These are phyloP conservation scores for Clarkia xantiana DNA, from an alignment of 345 rosid species.

Conservation along the genomic window DNA sequence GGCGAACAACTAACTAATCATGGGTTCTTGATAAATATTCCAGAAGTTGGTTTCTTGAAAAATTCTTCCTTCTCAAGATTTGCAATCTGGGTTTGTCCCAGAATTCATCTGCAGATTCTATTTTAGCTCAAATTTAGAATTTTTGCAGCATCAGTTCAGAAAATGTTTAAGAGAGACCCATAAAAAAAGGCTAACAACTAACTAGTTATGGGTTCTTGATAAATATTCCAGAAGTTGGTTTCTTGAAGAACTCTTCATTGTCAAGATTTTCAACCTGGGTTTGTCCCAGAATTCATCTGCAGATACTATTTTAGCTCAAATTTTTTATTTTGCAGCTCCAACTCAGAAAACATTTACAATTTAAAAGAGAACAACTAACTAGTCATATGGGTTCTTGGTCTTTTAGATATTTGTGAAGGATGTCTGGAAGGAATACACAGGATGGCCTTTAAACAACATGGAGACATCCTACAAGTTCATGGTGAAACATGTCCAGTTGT, in stretches of 20 bases:
- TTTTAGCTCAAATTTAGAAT: not conserved
- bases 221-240: not conserved
- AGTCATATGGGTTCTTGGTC: not conserved
- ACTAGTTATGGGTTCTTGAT: not conserved
- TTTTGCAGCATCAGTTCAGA: not conserved
- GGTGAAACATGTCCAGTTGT: conserved; percentile 92
- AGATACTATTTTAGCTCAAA: not conserved
- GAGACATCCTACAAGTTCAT: conserved; percentile 87
- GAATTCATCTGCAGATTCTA: not conserved
- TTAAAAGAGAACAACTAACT: not conserved
- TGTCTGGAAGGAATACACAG: conserved; percentile 95
- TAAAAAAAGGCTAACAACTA: not conserved
- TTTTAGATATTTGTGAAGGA: conserved; percentile 67
- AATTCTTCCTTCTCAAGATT: not conserved
- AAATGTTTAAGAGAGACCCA: not conserved
- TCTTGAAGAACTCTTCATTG: not conserved
- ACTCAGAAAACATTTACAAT: not conserved
- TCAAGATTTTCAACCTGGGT: not conserved
- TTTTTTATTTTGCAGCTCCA: not conserved
- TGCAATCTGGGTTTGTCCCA: not conserved
- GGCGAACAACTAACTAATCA: not conserved
- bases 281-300: not conserved
- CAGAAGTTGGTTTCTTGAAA: no score
- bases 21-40: not conserved
- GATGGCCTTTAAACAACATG: conserved; percentile 94